Evolutionary conservation across 305 asterid species (phyloP).

Genomic region (Vinca major): DNA sequence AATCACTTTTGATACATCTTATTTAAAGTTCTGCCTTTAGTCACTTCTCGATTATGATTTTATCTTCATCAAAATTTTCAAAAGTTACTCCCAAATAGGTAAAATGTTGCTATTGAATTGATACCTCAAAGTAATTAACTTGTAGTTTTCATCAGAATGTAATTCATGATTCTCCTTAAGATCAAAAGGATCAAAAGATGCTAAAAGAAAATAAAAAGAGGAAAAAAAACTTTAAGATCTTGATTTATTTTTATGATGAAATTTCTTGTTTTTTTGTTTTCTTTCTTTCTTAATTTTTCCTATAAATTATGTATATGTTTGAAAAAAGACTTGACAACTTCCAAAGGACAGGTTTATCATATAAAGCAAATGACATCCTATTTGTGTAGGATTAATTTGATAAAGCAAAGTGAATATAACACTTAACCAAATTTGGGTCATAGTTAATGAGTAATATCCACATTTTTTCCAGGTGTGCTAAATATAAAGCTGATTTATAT

Average conservation of each 20-base stretch:
- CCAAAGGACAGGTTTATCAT: neutral
- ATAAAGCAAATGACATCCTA: neutral
- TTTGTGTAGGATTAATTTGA: neutral
- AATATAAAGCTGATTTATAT: neutral
- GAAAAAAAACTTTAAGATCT: too few species aligned
- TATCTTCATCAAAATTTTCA: neutral
- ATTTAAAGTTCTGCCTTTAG: neutral
- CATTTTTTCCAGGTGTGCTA: conserved; percentile 1
- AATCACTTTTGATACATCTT: neutral
- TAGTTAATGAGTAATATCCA: neutral
- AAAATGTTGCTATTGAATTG: neutral
- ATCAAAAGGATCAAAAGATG: too few species aligned
- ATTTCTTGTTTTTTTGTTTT: too few species aligned
- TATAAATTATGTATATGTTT: neutral
- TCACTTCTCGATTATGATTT: neutral
- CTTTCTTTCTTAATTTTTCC: neutral
- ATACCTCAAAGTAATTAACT: neutral
- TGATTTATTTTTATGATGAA: too few species aligned
- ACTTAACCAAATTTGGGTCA: conserved; percentile 6
- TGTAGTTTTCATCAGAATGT: too few species aligned
- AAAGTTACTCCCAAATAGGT: neutral
- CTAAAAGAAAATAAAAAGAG: too few species aligned
- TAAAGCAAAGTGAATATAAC: conserved; percentile 2
- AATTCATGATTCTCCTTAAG: too few species aligned
- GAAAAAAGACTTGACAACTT: conserved; percentile 2